A percentile compares a stretch with the other conserved stretches of the same genome.
phyloP scores from a whole-genome alignment of 805 yeast species.

The Kuraishia hungarica region DNA sequence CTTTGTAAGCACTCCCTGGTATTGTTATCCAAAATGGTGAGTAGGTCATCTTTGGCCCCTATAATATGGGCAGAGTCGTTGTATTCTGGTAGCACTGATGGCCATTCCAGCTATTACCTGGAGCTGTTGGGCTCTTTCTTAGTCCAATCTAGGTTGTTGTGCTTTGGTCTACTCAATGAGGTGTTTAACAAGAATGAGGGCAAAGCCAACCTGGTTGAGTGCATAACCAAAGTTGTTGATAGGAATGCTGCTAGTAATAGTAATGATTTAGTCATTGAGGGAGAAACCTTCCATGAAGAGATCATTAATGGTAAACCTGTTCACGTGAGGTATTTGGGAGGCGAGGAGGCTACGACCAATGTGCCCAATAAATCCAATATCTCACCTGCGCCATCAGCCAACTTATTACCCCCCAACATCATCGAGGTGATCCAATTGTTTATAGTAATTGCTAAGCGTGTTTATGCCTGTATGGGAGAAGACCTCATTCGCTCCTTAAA shows the following conservation, averaged over 20 bases:
- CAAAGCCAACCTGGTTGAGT: neutral
- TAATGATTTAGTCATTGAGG: conserved; percentile 6
- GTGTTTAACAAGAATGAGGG: conserved; percentile 20
- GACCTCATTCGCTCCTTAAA: conserved; percentile 22
- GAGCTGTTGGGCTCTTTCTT: conserved; percentile 21
- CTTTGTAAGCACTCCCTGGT: conserved; percentile 34
- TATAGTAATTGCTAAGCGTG: conserved; percentile 32
- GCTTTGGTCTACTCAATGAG: conserved; percentile 28
- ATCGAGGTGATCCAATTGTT: conserved; percentile 31
- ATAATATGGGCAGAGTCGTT: conserved; percentile 29
- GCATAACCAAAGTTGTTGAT: conserved; percentile 1
- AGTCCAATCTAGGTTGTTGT: conserved; percentile 31
- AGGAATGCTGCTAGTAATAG: conserved; percentile 11
- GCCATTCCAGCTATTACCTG: conserved; percentile 14
- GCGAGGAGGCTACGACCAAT: too few relatives aligned
- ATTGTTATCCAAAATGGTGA: conserved; percentile 36
- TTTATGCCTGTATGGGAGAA: conserved; percentile 29
- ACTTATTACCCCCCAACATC: neutral
- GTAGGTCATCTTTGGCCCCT: conserved; percentile 21
- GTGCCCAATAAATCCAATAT: too few relatives aligned
- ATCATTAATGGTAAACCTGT: too few relatives aligned
- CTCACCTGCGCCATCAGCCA: too few relatives aligned
- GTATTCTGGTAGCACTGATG: conserved; percentile 25
- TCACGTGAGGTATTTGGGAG: too few relatives aligned
- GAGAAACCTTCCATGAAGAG: conserved; percentile 21